These are phyloP conservation scores for Penicillium pancosmium DNA, from an alignment of 495 filamentous ascomycete species.

Conservation along the genomic window DNA sequence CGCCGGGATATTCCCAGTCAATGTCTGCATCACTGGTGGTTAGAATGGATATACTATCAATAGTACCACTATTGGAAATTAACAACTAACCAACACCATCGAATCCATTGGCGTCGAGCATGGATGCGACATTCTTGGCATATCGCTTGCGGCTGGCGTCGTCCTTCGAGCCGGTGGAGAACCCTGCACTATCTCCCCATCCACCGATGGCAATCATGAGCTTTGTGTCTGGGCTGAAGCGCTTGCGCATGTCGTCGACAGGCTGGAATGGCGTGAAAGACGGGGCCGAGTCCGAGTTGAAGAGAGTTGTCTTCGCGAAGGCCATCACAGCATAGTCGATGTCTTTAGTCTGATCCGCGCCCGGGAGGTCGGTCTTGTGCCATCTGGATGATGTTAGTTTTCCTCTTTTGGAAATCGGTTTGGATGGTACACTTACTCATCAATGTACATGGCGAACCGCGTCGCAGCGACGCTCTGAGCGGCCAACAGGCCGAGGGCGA, in stretches of 20 bases:
- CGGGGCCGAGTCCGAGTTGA: constrained; percentile 54
- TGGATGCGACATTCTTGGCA: constrained; percentile 63
- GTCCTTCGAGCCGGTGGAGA: constrained; percentile 58
- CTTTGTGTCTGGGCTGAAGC: constrained; percentile 61
- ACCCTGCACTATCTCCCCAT: constrained; percentile 70
- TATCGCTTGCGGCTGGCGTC: constrained; percentile 56
- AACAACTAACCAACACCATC: constrained; percentile 54
- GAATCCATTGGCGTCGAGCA: constrained; percentile 63
- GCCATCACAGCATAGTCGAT: constrained; percentile 65
- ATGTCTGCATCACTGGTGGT: constrained; percentile 54
- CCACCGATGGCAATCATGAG: constrained; percentile 73
- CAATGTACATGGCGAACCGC: constrained; percentile 46
- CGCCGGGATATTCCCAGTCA: constrained; percentile 83
- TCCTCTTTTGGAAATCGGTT: background rate
- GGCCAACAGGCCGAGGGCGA: constrained; percentile 38
- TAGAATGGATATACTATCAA: background rate
- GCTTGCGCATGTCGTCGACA: constrained; percentile 56
- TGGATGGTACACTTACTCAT: constrained; percentile 30
- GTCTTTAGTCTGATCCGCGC: constrained; percentile 26
- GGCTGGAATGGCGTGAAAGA: constrained; percentile 62
- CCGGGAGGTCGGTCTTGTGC: constrained; percentile 34
- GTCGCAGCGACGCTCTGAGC: constrained; percentile 31
- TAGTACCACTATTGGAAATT: too few relatives aligned
- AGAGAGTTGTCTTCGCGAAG: constrained; percentile 63
- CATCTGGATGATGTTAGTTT: constrained; percentile 27